Evolutionary conservation across 345 rosid species (phyloP).

Genomic region (Citrus unshiu): DNA sequence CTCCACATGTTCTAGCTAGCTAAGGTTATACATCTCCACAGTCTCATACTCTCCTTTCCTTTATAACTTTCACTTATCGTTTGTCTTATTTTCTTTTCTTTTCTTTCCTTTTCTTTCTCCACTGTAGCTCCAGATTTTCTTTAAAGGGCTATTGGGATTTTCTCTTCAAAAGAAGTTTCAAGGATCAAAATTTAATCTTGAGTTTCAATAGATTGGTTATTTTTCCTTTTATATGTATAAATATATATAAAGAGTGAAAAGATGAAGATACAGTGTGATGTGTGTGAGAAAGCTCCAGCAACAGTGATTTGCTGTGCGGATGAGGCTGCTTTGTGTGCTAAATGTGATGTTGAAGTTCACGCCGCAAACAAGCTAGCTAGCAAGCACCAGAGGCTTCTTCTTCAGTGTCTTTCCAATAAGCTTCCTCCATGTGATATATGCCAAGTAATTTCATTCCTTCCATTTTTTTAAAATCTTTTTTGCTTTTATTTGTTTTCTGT

Average conservation of each 20-base stretch:
- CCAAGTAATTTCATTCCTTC: slow-evolving; percentile 40
- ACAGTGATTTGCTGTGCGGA: slow-evolving; percentile 97
- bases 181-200: neutral
- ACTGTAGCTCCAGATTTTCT: neutral
- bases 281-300: slow-evolving; percentile 92
- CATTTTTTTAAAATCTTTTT: neutral
- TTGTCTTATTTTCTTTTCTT: neutral
- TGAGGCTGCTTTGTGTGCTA: slow-evolving; percentile 88
- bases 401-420: slow-evolving; percentile 61
- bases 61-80: neutral
- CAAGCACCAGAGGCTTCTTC: slow-evolving; percentile 95
- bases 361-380: slow-evolving; percentile 95
- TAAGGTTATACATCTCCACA: neutral
- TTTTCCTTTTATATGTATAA: neutral
- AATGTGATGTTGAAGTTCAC: slow-evolving; percentile 84
- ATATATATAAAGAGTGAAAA: neutral
- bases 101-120: neutral
- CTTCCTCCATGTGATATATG: slow-evolving; percentile 94
- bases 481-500: neutral
- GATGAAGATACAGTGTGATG: slow-evolving; percentile 99
- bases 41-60: neutral
- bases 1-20: neutral
- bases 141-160: neutral
- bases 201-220: neutral
- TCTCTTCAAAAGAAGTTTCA: neutral